Evolutionary conservation across 2,329 filamentous ascomycete genomes (phyloP).

Genomic region (Neodidymelliopsis sp.): DNA sequence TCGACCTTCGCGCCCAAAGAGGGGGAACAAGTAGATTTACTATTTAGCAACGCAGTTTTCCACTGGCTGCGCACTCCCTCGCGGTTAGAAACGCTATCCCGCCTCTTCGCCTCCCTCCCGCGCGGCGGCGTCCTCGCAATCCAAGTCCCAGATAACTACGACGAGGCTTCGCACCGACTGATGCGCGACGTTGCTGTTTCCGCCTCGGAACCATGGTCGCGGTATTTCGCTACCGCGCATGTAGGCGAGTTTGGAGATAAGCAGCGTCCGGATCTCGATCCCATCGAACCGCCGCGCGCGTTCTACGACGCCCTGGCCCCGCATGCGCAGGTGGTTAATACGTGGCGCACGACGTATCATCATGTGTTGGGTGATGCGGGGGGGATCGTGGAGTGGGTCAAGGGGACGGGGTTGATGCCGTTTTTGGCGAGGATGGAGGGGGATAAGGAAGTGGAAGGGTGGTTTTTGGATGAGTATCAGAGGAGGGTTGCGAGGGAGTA

Average conservation of each 20-base stretch:
- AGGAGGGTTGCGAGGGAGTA: slow-evolving; percentile 55
- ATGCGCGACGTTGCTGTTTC: slow-evolving; percentile 58
- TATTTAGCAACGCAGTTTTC: slow-evolving; percentile 66
- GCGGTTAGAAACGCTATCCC: slow-evolving; percentile 56
- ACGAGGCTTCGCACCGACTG: slow-evolving; percentile 57
- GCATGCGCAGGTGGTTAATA: slow-evolving; percentile 51
- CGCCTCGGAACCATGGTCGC: slow-evolving; percentile 51
- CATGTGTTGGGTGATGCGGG: slow-evolving; percentile 59
- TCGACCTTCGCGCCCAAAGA: slow-evolving; percentile 46
- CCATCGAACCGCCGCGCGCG: slow-evolving; percentile 56
- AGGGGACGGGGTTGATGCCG: slow-evolving; percentile 63
- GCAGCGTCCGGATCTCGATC: slow-evolving; percentile 52
- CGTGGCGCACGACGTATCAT: slow-evolving; percentile 64
- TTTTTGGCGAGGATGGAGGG: slow-evolving; percentile 60
- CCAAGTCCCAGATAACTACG: slow-evolving; percentile 62
- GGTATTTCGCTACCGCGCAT: slow-evolving; percentile 27
- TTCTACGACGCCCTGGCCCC: slow-evolving; percentile 61
- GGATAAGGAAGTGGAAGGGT: slow-evolving; percentile 47
- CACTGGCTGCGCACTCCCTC: slow-evolving; percentile 61
- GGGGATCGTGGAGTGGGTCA: slow-evolving; percentile 67
- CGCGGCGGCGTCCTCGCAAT: slow-evolving; percentile 62
- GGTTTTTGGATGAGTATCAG: slow-evolving; percentile 59
- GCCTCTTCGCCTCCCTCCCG: slow-evolving; percentile 52
- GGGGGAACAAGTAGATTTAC: slow-evolving; percentile 39
- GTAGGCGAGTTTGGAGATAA: slow-evolving; percentile 25